Evolutionary conservation across 192 early-diverging fungal species (phyloP).

Genomic region (Gigaspora rosea): DNA sequence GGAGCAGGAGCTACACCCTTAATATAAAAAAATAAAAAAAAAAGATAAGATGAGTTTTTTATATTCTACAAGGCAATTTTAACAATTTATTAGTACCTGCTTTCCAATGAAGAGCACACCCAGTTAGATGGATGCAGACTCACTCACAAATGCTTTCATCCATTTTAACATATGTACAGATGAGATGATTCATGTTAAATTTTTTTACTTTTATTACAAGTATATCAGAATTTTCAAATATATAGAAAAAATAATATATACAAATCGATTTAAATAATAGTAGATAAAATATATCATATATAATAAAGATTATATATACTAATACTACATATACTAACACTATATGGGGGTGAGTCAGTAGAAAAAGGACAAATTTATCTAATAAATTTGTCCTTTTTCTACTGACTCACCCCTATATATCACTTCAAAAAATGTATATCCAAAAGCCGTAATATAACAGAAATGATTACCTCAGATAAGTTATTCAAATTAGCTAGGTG

Average conservation of each 20-base stretch:
- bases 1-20: no score
- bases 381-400: no score
- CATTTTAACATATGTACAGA: conserved; percentile 11
- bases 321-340: no score
- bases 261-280: conserved; percentile 8
- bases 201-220: conserved; percentile 12
- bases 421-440: no score
- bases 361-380: no score
- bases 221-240: conserved; percentile 14
- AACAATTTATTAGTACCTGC: no score
- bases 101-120: conserved; percentile 11
- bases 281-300: conserved; percentile 6
- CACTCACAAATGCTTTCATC: conserved; percentile 4
- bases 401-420: no score
- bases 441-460: no score
- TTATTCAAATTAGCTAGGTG: no score
- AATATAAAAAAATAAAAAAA: no score
- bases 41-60: background rate
- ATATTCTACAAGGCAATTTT: conserved; percentile 8
- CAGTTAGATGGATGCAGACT: conserved; percentile 13
- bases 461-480: no score
- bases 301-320: conserved; percentile 3
- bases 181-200: conserved; percentile 3
- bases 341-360: no score
- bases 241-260: conserved; percentile 13